phyloP scores from a whole-genome alignment of 495 filamentous ascomycete genomes.

The Friedmanniomyces endolithicus region DNA sequence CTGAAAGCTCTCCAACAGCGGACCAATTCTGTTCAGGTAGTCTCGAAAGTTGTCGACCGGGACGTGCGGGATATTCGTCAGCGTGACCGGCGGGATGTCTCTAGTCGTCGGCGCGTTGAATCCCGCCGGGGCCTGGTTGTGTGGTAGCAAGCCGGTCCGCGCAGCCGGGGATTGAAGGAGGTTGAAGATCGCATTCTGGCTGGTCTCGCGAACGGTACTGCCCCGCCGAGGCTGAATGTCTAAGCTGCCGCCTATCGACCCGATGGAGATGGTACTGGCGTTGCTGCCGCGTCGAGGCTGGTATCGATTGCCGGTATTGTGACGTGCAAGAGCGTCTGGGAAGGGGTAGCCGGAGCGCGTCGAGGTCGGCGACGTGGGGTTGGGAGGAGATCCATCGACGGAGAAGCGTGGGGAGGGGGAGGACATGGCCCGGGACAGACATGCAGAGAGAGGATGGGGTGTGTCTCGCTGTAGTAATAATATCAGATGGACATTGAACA shows the following conservation, averaged over 20 bases:
- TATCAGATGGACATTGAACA: no score
- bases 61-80: slow-evolving; percentile 79
- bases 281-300: slow-evolving; percentile 62
- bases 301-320: slow-evolving; percentile 31
- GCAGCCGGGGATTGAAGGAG: slow-evolving; percentile 82
- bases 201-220: slow-evolving; percentile 50
- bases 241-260: slow-evolving; percentile 51
- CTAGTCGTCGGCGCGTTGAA: slow-evolving; percentile 75
- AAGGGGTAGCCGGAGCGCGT: slow-evolving; percentile 27
- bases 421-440: slow-evolving; percentile 4
- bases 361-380: slow-evolving; percentile 14
- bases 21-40: slow-evolving; percentile 72
- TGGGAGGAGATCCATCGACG: background rate
- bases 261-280: slow-evolving; percentile 59
- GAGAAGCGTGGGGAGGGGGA: slow-evolving; percentile 12
- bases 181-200: slow-evolving; percentile 66
- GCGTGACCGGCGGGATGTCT: slow-evolving; percentile 88
- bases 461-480: background rate
- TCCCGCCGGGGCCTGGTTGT: slow-evolving; percentile 50
- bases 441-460: background rate
- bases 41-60: slow-evolving; percentile 66
- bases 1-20: slow-evolving; percentile 69
- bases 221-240: slow-evolving; percentile 46
- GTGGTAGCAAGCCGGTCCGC: slow-evolving; percentile 70
- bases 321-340: slow-evolving; percentile 25